Base-by-base conservation (phyloP, 495 filamentous ascomycete species). In the Margaritispora aquatica region DNA sequence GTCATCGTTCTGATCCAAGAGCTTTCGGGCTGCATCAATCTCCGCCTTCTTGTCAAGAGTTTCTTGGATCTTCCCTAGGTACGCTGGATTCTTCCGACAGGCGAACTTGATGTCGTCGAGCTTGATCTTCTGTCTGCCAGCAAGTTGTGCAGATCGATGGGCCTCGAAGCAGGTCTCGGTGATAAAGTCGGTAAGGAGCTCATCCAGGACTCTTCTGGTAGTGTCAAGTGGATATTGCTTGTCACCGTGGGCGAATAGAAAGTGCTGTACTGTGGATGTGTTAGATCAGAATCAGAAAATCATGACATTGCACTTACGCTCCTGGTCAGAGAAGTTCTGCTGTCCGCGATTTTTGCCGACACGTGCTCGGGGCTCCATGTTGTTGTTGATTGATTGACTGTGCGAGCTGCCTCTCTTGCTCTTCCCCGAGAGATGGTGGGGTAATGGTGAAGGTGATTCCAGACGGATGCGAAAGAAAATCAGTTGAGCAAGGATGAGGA, bases 81-180 rank as follows among this genome's bases (percentile, higher is more conserved):
- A 92, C 64, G 81, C 75, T 22, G 88, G 84, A 66, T 97, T 94
- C 31, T 86, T 82, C 29, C 95, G 84, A 54, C 97, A 82, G 27
- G 89, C 89, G 67, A 94, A 97, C 67, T 92, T 89, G 77, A 97
- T 96, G 70, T 98, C 94, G 63, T 98, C 94, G 57, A 96, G 88
- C 68, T 98, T 98, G 74, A 97, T 89, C 74, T 98, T 98, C 66
- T 93, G 88, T 7, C 94, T 85, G 2, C 90, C 85, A 1, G 87
- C 83, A 70, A 94, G 85, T 66, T 86, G 84, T 0, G 94, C 94
- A 63, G 84, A 84, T 22, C 87, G 82, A 24, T 88, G 86, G 4
- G 94, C 93, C 54, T 88, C 87, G 77, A 96, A 94, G 77, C 88
- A 92, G 58, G 94, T 80, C 70, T 92, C 89, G 58, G 94, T 84